Evolutionary conservation across 306 rosid species (phyloP), one percentile per base, ranked within the genome.

Genomic region (Pyrus betulifolia): DNA sequence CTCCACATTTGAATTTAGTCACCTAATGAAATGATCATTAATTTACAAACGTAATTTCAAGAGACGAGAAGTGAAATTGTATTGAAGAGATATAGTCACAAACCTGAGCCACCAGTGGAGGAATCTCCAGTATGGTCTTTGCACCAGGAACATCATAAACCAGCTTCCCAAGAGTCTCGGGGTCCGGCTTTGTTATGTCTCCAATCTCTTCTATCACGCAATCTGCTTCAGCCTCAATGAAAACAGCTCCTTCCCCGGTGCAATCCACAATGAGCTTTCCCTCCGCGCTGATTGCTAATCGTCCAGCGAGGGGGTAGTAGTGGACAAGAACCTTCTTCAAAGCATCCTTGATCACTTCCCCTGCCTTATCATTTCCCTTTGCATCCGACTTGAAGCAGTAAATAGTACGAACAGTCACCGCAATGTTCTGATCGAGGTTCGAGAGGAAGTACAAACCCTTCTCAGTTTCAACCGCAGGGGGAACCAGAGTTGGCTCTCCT

Each of bases 1-100:
- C 95, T 69, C 98, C 98, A 31, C 98, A 91, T 80, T 88, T 88
- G 79, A 93, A 93, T 74, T 80, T 91, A 15, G 95, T 91, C 84
- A 93, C 91, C 95, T 89, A 75, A 31, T 66, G 19, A 15, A 66
- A 66, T 35, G 44, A 18, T 28, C n/a, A 15, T 63, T 19, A 35
- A 35, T 66, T 4, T 35, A 4, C 6, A 6, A 19, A 54, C 12
- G 45, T 27, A 23, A 57, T 9, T 7, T 27, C 66, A 61, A 38
- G 11, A 73, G 11, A 40, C 44, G 30, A 5, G 19, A 8, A 60
- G 61, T 12, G 60, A 21, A 12, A 38, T 60, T 49, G 46, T 44
- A n/a, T 3, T 42, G 22, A 4, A 18, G 35, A 14, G 70, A 58
- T 45, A 30, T 31, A 27, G 66, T n/a, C 42, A 74, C 58, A 74